Evolutionary conservation across 2,329 filamentous ascomycete species (phyloP), one percentile per base, ranked within the genome.

Genomic region (Incumbomyces delicatus): DNA sequence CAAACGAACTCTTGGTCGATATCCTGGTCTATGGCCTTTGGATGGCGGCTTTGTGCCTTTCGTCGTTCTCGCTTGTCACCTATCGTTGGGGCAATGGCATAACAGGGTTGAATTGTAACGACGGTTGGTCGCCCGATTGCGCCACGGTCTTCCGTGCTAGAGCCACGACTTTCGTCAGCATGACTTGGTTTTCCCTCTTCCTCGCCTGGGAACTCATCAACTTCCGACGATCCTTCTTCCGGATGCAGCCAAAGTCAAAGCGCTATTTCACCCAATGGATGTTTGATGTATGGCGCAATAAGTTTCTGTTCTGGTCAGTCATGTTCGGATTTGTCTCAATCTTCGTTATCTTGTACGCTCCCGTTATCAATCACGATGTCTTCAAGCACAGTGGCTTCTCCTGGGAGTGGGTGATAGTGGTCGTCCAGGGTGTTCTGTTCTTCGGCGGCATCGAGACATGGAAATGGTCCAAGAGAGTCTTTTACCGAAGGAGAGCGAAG

Each of bases 191-290:
- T 55, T 80, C 81, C 1, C 73, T 87, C 18, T 84, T 87, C 67
- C 70, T 85, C 5, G 83, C 84, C 1, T 87, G 84, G 84, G 83
- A 87, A 63, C 81, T 86, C 67, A 75, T 85, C 44, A 76, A 84
- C 57, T 77, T 83, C 65, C 78, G 82, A 13, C 76, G 81, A 13
- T 83, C 78, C 0, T 79, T 88, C 64, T 87, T 87, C 72, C 41
- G 46, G n/a, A 50, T 50, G 48, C 6, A 73, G 45, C 69, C 70
- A 1, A 54, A 60, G 12, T 59, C 60, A 11, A 71, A 73, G 55
- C 79, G 83, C 66, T 74, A 81, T 53, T 75, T 77, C 0, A 67
- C 80, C 38, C 78, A 77, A 0, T 82, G 81, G 71, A 72, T 78
- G 50, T 57, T 70, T 46, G 77, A 83, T 51, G 66, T 86, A 33